phyloP scores from a whole-genome alignment of 1,284 basidiomycete genomes.

The Moesziomyces antarcticus region DNA sequence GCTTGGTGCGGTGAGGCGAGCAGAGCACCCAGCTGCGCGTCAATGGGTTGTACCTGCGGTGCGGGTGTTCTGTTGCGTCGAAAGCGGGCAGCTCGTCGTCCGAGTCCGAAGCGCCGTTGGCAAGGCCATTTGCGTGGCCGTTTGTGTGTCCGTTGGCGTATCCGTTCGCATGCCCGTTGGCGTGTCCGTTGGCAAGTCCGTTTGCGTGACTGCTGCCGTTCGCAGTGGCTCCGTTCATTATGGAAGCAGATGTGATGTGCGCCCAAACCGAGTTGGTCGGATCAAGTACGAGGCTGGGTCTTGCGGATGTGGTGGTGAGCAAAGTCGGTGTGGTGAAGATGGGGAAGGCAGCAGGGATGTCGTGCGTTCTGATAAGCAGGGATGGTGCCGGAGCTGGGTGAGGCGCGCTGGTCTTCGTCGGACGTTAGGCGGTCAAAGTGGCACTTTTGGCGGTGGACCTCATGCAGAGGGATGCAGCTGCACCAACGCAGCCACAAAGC shows the following conservation, averaged over 20 bases:
- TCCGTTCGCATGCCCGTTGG: constrained; percentile 7
- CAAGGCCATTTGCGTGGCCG: constrained; percentile 9
- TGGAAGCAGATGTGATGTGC: constrained; percentile 13
- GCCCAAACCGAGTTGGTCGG: neutral
- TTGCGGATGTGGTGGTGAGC: too few relatives aligned
- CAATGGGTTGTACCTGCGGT: constrained; percentile 65
- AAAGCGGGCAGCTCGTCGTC: constrained; percentile 36
- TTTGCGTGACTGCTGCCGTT: constrained; percentile 9
- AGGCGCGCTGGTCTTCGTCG: neutral
- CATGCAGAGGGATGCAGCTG: neutral
- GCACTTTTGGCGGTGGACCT: neutral
- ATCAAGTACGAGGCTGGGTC: too few relatives aligned
- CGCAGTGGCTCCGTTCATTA: constrained; percentile 12
- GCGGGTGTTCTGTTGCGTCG: constrained; percentile 62
- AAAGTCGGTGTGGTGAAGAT: too few relatives aligned
- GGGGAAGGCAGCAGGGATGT: neutral
- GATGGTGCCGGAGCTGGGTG: neutral
- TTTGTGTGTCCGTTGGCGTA: constrained; percentile 9
- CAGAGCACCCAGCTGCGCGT: constrained; percentile 62
- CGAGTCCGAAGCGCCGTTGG: constrained; percentile 4
- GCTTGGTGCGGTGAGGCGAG: constrained; percentile 65
- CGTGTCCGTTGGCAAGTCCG: constrained; percentile 9
- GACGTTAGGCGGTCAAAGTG: neutral
- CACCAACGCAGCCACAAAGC: neutral
- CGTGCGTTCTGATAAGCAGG: neutral